phyloP scores from a whole-genome alignment of 1,284 basidiomycete species.

The Irpex lacteus region DNA sequence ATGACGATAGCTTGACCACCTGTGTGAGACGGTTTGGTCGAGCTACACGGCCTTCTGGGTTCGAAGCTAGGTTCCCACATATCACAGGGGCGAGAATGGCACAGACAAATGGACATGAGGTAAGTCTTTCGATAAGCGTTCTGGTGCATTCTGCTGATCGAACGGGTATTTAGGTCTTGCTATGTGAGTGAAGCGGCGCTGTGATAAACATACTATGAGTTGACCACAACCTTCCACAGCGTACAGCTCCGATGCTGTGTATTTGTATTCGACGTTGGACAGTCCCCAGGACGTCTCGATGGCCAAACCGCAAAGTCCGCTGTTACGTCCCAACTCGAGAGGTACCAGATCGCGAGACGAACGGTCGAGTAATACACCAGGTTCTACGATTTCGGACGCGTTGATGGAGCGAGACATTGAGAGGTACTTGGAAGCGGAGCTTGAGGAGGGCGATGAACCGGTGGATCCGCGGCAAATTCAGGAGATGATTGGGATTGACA shows the following conservation, averaged over 20 bases:
- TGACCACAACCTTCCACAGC: constrained; percentile 39
- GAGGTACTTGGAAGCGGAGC: constrained; percentile 17
- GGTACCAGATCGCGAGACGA: neutral
- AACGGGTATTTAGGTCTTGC: constrained; percentile 38
- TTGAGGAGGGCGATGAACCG: constrained; percentile 10
- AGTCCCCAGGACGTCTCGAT: constrained; percentile 33
- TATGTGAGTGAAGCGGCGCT: constrained; percentile 40
- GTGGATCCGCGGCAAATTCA: constrained; percentile 4
- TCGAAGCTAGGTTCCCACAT: constrained; percentile 48
- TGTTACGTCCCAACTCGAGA: constrained; percentile 4
- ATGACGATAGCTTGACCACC: constrained; percentile 54
- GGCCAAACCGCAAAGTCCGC: neutral
- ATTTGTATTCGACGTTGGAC: constrained; percentile 80
- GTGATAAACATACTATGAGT: neutral
- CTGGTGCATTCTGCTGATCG: too few species aligned
- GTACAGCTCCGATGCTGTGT: constrained; percentile 76
- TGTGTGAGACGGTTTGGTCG: constrained; percentile 87
- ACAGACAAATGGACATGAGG: constrained; percentile 75
- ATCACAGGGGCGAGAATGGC: constrained; percentile 83
- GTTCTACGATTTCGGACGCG: constrained; percentile 13
- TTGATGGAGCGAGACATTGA: constrained; percentile 30
- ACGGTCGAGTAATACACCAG: neutral
- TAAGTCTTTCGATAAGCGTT: constrained; percentile 28
- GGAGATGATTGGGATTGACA: neutral
- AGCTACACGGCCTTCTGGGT: constrained; percentile 32